Percentiles rank a stretch among this genome's conserved stretches.
phyloP scores from a whole-genome alignment of 257 asterid genomes.

The Mitragyna speciosa region DNA sequence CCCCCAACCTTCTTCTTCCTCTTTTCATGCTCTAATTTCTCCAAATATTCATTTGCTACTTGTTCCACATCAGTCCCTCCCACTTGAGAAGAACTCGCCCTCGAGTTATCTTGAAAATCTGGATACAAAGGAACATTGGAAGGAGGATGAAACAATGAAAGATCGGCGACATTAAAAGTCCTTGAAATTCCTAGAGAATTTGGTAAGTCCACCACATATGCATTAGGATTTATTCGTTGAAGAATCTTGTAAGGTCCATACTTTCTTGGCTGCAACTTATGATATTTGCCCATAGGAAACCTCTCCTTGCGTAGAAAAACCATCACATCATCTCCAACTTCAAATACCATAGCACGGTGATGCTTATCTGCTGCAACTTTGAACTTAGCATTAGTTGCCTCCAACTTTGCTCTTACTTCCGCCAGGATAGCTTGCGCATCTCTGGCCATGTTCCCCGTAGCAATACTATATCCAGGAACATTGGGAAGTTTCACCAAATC shows the following conservation, averaged over 20 bases:
- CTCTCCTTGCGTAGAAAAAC: background rate
- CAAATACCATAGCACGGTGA: background rate
- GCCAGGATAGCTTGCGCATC: background rate
- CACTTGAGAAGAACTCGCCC: no score
- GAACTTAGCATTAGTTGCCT: background rate
- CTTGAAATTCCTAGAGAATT: no score
- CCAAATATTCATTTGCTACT: no score
- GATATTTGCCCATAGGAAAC: background rate
- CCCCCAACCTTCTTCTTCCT: no score
- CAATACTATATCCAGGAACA: background rate
- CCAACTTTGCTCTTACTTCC: background rate
- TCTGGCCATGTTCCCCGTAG: background rate
- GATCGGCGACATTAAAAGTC: no score
- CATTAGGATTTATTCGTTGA: no score
- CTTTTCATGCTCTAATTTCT: no score
- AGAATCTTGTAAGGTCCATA: background rate
- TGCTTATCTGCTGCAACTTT: background rate
- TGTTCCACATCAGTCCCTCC: no score
- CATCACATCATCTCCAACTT: slow-evolving; percentile 3
- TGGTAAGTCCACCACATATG: no score
- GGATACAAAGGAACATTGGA: no score
- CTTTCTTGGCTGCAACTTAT: background rate
- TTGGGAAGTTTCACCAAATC: background rate
- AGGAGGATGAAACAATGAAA: no score
- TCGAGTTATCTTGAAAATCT: no score